These are phyloP conservation scores for Delonix regia DNA, from an alignment of 306 rosid species.

Conservation along the genomic window DNA sequence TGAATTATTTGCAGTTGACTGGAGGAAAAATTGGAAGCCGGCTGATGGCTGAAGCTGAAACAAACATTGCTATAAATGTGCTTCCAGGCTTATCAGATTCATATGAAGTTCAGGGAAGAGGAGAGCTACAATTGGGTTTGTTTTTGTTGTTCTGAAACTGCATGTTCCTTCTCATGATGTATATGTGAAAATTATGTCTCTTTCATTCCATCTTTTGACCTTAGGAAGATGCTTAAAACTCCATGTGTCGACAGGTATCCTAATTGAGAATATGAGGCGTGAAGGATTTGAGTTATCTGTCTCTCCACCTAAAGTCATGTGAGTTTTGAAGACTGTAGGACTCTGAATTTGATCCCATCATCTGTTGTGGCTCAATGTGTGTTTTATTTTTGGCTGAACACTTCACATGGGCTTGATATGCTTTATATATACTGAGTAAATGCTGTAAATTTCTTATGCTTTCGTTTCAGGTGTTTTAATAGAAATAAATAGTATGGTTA, in stretches of 20 bases:
- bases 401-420: conserved; percentile 20
- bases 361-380: conserved; percentile 22
- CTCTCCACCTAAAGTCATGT: conserved; percentile 99
- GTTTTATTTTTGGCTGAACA: conserved; percentile 18
- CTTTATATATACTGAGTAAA: conserved; percentile 16
- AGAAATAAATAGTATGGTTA: conserved; percentile 15
- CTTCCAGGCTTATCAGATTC: conserved; percentile 92
- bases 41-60: conserved; percentile 91
- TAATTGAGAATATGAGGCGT: conserved; percentile 98
- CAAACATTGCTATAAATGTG: conserved; percentile 97
- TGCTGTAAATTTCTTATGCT: conserved; percentile 27
- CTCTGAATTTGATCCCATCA: conserved; percentile 17
- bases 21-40: conserved; percentile 94
- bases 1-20: conserved; percentile 65
- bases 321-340: conserved; percentile 48
- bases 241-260: conserved; percentile 68
- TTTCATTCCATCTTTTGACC: conserved; percentile 9
- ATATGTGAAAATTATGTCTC: neutral
- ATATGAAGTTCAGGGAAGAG: conserved; percentile 98
- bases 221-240: conserved; percentile 32
- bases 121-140: conserved; percentile 97
- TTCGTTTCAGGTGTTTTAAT: conserved; percentile 26
- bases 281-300: conserved; percentile 96
- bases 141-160: conserved; percentile 37
- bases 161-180: conserved; percentile 30